Percentiles rank a stretch among this genome's conserved stretches.
These are phyloP conservation scores for Lactifluus rugatus DNA, from an alignment of 768 basidiomycete genomes.

Conservation along the genomic window DNA sequence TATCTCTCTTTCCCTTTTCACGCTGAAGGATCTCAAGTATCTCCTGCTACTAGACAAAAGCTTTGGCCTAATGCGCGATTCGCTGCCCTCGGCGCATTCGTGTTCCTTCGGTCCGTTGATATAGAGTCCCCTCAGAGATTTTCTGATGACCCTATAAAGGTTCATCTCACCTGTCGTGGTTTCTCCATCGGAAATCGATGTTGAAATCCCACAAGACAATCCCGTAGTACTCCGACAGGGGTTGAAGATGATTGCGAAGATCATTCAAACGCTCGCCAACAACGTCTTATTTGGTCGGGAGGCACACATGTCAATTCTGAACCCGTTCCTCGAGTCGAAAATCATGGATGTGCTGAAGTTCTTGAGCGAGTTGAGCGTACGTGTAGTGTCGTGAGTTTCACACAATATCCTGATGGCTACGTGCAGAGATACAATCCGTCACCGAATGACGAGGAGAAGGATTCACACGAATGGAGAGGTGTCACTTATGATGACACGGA, in stretches of 20 bases:
- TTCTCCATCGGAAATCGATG: slow-evolving; percentile 73
- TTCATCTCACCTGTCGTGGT: slow-evolving; percentile 91
- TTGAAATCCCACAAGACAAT: slow-evolving; percentile 63
- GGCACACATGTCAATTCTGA: slow-evolving; percentile 71
- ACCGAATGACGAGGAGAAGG: slow-evolving; percentile 44
- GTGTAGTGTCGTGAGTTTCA: slow-evolving; percentile 19
- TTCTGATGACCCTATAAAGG: slow-evolving; percentile 30
- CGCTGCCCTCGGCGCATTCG: slow-evolving; percentile 79
- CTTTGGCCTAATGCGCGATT: slow-evolving; percentile 76
- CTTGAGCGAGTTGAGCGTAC: slow-evolving; percentile 64
- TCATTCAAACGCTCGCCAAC: slow-evolving; percentile 89
- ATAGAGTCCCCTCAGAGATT: background rate
- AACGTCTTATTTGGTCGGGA: slow-evolving; percentile 92
- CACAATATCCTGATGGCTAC: background rate
- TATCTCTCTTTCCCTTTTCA: slow-evolving; percentile 12
- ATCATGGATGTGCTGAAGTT: slow-evolving; percentile 68
- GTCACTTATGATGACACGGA: slow-evolving; percentile 80
- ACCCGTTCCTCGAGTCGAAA: slow-evolving; percentile 61
- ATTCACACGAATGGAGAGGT: slow-evolving; percentile 57
- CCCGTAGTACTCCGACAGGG: slow-evolving; percentile 56
- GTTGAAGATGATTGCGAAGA: slow-evolving; percentile 79
- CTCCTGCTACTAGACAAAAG: slow-evolving; percentile 40
- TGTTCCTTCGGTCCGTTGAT: slow-evolving; percentile 66
- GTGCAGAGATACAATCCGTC: slow-evolving; percentile 34
- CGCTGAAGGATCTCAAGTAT: slow-evolving; percentile 12